Percentiles rank a stretch among this genome's conserved stretches.
Evolutionary conservation across 164 flowering plant genomes (phyloP).

Genomic region (Berberis vulgaris): DNA sequence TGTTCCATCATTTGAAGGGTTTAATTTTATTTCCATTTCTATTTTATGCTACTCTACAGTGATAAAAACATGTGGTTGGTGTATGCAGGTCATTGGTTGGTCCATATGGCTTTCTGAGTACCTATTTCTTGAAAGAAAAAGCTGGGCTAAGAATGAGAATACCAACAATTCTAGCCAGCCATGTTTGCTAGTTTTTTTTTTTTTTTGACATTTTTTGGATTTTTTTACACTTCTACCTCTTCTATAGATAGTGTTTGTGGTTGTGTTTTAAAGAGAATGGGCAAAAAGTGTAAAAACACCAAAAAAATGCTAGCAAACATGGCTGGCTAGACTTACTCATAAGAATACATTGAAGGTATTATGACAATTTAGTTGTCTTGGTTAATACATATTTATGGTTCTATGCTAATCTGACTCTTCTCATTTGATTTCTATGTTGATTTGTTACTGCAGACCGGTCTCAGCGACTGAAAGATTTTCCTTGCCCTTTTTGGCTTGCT

Average conservation of each 20-base stretch:
- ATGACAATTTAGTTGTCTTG: not conserved
- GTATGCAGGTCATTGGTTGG: conserved; percentile 87
- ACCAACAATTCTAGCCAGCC: no score
- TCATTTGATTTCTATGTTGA: conserved; percentile 10
- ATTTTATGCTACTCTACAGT: not conserved
- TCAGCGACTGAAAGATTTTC: conserved; percentile 65
- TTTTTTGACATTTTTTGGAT: no score
- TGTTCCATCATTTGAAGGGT: not conserved
- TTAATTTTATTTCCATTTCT: not conserved
- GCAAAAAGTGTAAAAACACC: no score
- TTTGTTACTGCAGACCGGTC: conserved; percentile 56
- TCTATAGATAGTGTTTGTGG: no score
- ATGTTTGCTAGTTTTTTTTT: no score
- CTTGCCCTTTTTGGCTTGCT: conserved; percentile 91
- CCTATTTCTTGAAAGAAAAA: conserved; percentile 76
- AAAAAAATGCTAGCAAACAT: no score
- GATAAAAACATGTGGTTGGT: not conserved
- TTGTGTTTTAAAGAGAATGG: no score
- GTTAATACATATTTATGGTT: not conserved
- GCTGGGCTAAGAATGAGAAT: conserved; percentile 89
- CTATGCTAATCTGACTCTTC: not conserved
- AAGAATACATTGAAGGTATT: conserved; percentile 56
- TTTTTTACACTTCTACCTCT: no score
- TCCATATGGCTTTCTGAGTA: conserved; percentile 99
- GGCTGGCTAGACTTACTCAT: no score